These are phyloP conservation scores for Microglena sp. DNA, from an alignment of 139 green algal species.

Conservation along the genomic window DNA sequence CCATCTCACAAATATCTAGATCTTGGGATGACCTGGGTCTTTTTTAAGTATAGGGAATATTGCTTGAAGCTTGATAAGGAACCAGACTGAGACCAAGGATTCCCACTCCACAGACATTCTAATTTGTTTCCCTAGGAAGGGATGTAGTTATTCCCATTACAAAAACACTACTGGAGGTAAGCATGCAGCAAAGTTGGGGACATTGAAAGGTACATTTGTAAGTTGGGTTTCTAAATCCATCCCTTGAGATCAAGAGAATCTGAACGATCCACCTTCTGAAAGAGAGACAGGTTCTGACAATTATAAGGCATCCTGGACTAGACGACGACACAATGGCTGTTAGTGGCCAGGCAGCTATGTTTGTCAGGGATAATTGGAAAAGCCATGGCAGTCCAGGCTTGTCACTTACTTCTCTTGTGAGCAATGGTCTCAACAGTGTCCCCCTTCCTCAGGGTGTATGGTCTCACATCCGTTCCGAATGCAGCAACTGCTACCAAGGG, in stretches of 20 bases:
- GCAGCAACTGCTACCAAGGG: no score
- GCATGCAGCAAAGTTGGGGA: no score
- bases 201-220: no score
- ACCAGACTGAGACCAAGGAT: no score
- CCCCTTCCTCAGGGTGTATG: slow-evolving; percentile 78
- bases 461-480: slow-evolving; percentile 31
- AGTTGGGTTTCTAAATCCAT: background rate
- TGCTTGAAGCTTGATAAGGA: no score
- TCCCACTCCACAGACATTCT: no score
- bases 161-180: no score
- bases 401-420: slow-evolving; percentile 59
- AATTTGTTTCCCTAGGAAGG: no score
- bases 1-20: background rate
- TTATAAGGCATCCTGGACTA: background rate
- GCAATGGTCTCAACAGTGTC: slow-evolving; percentile 70
- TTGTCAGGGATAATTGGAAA: background rate
- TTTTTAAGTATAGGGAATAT: background rate
- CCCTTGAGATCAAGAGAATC: background rate
- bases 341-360: background rate
- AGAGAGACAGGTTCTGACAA: background rate
- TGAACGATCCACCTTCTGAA: background rate
- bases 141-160: no score
- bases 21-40: background rate
- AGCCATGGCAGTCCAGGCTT: background rate
- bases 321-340: background rate